A percentile compares a stretch with the other conserved stretches of the same genome.
These are phyloP conservation scores for Phtheirospermum japonicum DNA, from an alignment of 257 asterid genomes.

Conservation along the genomic window DNA sequence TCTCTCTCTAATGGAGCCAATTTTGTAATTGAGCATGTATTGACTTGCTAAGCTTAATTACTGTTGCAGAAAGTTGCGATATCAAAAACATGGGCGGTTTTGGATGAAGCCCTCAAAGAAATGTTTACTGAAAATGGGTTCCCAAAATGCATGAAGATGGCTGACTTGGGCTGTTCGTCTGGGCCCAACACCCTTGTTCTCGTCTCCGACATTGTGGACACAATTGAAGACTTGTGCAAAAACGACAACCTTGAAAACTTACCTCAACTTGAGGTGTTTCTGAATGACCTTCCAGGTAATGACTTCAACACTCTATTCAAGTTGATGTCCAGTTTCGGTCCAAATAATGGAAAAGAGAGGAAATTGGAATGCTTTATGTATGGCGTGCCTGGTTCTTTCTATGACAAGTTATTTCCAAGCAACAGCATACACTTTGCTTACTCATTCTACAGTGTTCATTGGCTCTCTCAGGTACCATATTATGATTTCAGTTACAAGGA, in stretches of 20 bases:
- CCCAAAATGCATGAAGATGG: neutral
- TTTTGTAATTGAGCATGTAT: neutral
- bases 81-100: neutral
- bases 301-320: neutral
- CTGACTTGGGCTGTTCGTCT: neutral
- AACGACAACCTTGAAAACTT: neutral
- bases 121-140: neutral
- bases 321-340: neutral
- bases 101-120: neutral
- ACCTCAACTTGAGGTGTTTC: neutral
- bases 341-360: neutral
- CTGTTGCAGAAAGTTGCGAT: neutral
- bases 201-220: neutral
- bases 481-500: too few relatives aligned
- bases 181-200: neutral
- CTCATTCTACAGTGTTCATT: conserved; percentile 37
- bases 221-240: neutral
- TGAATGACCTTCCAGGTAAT: neutral
- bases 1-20: conserved; percentile 3
- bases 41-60: neutral
- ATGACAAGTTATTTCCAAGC: conserved; percentile 29
- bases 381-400: conserved; percentile 35
- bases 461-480: conserved; percentile 48
- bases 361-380: conserved; percentile 2
- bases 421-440: conserved; percentile 29